These are phyloP conservation scores for Aulographum hederae DNA, from an alignment of 2,329 filamentous ascomycete species.

Conservation along the genomic window DNA sequence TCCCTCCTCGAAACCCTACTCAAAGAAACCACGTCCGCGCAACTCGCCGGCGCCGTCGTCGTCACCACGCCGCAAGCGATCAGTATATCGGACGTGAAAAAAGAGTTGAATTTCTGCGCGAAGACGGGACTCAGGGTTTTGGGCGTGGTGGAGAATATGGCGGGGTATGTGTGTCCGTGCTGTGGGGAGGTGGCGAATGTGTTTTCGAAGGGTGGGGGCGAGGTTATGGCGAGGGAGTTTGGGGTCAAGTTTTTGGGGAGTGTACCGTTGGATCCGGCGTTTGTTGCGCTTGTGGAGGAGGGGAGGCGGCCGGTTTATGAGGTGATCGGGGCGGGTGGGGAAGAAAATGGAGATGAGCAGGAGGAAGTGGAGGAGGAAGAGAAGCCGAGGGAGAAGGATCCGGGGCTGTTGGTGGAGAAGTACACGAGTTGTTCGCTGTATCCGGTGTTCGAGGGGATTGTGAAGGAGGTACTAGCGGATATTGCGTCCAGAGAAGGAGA, in stretches of 20 bases:
- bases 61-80: slow-evolving; percentile 95
- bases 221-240: slow-evolving; percentile 78
- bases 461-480: slow-evolving; percentile 29
- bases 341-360: slow-evolving; percentile 19
- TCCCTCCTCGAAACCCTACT: slow-evolving; percentile 34
- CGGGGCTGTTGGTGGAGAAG: slow-evolving; percentile 36
- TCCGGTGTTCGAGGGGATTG: slow-evolving; percentile 49
- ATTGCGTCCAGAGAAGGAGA: slow-evolving; percentile 8
- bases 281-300: slow-evolving; percentile 73
- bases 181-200: slow-evolving; percentile 77
- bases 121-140: slow-evolving; percentile 67
- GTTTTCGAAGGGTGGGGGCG: slow-evolving; percentile 78
- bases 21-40: slow-evolving; percentile 23
- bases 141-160: slow-evolving; percentile 95
- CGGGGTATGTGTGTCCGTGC: slow-evolving; percentile 65
- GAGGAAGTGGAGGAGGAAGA: slow-evolving; percentile 9
- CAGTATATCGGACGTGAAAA: slow-evolving; percentile 80
- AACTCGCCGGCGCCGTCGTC: slow-evolving; percentile 74
- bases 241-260: slow-evolving; percentile 66
- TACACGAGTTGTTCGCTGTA: slow-evolving; percentile 54
- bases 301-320: slow-evolving; percentile 48
- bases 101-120: slow-evolving; percentile 81
- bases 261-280: slow-evolving; percentile 84
- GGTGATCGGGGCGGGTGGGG: slow-evolving; percentile 36
- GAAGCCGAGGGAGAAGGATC: slow-evolving; percentile 15